Percentiles rank a stretch among this genome's conserved stretches.
phyloP scores from a whole-genome alignment of 345 rosid genomes.

The Hibiscus trionum region DNA sequence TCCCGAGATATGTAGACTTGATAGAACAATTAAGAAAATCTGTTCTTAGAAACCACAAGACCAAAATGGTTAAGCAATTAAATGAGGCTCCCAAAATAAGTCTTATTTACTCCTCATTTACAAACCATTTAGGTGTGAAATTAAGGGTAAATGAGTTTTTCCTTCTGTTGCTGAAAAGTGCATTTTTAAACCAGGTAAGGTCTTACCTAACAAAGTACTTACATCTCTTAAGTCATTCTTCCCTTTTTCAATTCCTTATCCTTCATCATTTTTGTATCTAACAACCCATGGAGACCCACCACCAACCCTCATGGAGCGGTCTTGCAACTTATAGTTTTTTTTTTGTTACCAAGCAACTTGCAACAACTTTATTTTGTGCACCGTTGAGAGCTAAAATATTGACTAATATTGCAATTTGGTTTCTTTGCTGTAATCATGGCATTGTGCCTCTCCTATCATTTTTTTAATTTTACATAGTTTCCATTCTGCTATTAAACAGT shows the following conservation, averaged over 20 bases:
- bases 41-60: not conserved
- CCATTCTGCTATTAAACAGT: not conserved
- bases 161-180: not conserved
- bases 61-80: not conserved
- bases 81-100: not conserved
- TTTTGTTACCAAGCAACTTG: not conserved
- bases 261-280: not conserved
- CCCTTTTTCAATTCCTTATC: not conserved
- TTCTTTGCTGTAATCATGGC: not conserved
- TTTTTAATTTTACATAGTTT: not conserved
- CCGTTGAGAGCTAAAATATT: not conserved
- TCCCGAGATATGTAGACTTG: not conserved
- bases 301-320: not conserved
- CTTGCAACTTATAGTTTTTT: not conserved
- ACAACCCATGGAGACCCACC: not conserved
- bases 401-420: not conserved
- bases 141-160: not conserved
- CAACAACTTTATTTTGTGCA: not conserved
- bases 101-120: not conserved
- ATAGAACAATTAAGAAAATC: not conserved
- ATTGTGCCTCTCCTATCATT: not conserved
- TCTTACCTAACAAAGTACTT: not conserved
- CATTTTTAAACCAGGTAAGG: not conserved
- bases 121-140: not conserved
- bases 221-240: not conserved